A percentile compares a stretch with the other conserved stretches of the same genome.
phyloP scores from a whole-genome alignment of 768 basidiomycete species.

The Peribolospora baueri region DNA sequence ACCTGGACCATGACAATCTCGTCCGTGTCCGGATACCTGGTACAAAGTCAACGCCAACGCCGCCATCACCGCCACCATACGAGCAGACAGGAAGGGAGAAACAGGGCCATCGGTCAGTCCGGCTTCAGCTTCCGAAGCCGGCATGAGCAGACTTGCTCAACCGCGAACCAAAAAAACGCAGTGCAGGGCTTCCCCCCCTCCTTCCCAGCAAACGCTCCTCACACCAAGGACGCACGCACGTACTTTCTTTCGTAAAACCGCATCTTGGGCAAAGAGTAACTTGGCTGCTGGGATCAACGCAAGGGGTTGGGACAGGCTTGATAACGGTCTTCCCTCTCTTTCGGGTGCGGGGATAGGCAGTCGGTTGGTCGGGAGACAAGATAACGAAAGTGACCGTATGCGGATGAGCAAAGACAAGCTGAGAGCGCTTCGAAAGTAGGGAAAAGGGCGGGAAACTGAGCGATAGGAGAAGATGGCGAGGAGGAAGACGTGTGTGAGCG shows the following conservation, averaged over 20 bases:
- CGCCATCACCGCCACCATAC: neutral
- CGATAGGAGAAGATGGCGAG: too few relatives aligned
- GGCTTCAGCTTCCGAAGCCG: neutral
- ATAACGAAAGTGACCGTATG: too few relatives aligned
- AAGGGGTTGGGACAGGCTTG: too few relatives aligned
- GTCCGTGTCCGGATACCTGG: slow-evolving; percentile 40
- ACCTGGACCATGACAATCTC: slow-evolving; percentile 99
- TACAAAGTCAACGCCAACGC: neutral
- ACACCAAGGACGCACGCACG: neutral
- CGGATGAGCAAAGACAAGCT: too few relatives aligned
- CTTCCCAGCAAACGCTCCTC: neutral
- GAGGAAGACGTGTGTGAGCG: too few relatives aligned
- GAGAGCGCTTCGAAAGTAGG: too few relatives aligned
- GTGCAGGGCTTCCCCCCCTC: neutral
- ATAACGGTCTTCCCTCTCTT: too few relatives aligned
- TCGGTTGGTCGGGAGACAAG: too few relatives aligned
- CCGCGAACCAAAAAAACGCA: neutral
- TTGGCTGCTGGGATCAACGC: too few relatives aligned
- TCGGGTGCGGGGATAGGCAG: too few relatives aligned
- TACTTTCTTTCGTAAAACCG: slow-evolving; percentile 9
- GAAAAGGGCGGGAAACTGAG: too few relatives aligned
- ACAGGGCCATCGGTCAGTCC: neutral
- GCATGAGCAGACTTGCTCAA: slow-evolving; percentile 1
- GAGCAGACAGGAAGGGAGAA: neutral
- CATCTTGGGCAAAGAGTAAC: neutral